These are phyloP conservation scores for Sporothrix dimorphospora DNA, from an alignment of 2,329 filamentous ascomycete species.

Conservation along the genomic window DNA sequence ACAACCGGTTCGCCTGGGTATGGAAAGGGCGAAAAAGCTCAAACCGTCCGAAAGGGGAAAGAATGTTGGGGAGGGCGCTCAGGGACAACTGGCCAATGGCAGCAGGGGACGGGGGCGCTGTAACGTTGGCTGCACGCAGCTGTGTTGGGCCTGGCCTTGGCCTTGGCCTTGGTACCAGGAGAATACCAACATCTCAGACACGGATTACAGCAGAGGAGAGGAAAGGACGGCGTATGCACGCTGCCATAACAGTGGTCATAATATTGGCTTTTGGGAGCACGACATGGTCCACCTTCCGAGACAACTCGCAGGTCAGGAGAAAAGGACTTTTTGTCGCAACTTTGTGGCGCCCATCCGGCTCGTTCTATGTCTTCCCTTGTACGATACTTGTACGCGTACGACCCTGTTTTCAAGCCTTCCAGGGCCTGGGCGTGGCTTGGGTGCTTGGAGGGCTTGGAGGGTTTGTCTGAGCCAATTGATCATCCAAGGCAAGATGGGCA, in stretches of 20 bases:
- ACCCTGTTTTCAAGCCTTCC: not conserved
- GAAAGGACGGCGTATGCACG: not conserved
- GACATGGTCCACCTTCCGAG: conserved; percentile 15
- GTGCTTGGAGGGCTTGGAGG: not conserved
- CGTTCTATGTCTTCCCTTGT: not conserved
- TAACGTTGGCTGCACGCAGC: conserved; percentile 15
- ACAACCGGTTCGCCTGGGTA: not conserved
- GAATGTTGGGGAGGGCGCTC: not conserved
- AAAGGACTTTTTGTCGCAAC: not conserved
- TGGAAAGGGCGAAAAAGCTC: not conserved
- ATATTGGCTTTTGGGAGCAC: not conserved
- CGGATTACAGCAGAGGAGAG: not conserved
- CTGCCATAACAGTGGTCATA: not conserved
- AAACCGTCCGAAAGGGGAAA: conserved; percentile 4
- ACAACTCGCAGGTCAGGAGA: conserved; percentile 10
- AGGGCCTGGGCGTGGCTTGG: not conserved
- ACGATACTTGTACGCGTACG: not conserved
- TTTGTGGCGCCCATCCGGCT: not conserved
- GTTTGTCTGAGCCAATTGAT: not conserved
- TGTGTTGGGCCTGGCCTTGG: not conserved
- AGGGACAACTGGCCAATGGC: not conserved
- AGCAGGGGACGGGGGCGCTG: not conserved
- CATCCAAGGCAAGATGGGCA: not conserved
- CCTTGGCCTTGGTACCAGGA: not conserved
- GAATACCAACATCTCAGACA: conserved; percentile 1